phyloP scores from a whole-genome alignment of 1,284 basidiomycete genomes.

The Phellopilus nigrolimitatus region DNA sequence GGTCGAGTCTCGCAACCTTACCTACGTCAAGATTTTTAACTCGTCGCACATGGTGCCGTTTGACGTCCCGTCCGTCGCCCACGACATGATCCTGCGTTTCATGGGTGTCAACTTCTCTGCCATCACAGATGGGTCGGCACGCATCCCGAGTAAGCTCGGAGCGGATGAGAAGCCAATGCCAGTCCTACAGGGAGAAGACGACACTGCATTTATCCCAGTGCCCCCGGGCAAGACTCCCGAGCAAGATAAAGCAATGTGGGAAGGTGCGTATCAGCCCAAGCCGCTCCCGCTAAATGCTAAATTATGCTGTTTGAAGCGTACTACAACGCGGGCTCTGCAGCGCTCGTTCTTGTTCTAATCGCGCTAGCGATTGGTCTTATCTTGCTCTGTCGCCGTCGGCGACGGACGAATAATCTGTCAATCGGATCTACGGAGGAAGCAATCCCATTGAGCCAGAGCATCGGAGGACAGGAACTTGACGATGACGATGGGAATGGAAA shows the following conservation, averaged over 20 bases:
- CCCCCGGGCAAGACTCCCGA: conserved; percentile 53
- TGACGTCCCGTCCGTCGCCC: conserved; percentile 83
- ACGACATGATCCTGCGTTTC: conserved; percentile 98
- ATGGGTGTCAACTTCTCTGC: conserved; percentile 85
- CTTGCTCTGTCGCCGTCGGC: conserved; percentile 66
- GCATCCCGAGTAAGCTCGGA: conserved; percentile 75
- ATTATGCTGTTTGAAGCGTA: conserved; percentile 50
- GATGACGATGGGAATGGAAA: conserved; percentile 27
- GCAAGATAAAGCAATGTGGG: conserved; percentile 80
- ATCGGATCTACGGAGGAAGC: conserved; percentile 45
- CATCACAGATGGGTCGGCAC: conserved; percentile 69
- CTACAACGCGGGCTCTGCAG: conserved; percentile 88
- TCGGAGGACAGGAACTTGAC: conserved; percentile 33
- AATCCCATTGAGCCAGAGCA: conserved; percentile 45
- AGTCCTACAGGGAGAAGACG: conserved; percentile 42
- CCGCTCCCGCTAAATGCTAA: background rate
- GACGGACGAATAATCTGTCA: conserved; percentile 30
- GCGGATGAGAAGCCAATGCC: conserved; percentile 50
- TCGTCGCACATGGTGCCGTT: conserved; percentile 95
- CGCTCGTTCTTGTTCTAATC: conserved; percentile 76
- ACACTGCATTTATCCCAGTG: conserved; percentile 31
- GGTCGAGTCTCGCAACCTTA: conserved; percentile 84
- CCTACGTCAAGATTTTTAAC: conserved; percentile 91
- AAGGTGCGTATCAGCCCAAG: conserved; percentile 59
- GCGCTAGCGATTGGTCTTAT: conserved; percentile 66